Evolutionary conservation across 2,329 filamentous ascomycete species (phyloP).

Genomic region (Pseudofabraea citricarpa): DNA sequence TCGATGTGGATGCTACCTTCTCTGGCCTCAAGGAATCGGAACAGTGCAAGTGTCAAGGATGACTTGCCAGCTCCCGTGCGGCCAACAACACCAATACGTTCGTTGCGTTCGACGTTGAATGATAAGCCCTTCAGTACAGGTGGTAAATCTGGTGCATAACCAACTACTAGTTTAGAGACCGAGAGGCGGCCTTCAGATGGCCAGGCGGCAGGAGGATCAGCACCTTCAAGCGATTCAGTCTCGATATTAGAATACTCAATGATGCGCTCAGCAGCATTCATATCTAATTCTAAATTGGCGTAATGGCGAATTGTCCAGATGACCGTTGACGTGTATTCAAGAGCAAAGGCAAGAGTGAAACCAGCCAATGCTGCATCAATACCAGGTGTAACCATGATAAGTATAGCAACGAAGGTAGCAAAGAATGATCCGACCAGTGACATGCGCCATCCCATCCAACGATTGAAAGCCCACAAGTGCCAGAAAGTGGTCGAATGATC

Average conservation of each 20-base stretch:
- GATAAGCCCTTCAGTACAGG: conserved; percentile 65
- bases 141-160: conserved; percentile 66
- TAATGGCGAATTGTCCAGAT: conserved; percentile 65
- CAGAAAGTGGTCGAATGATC: conserved; percentile 60
- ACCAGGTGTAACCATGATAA: conserved; percentile 55
- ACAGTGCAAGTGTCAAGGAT: conserved; percentile 68
- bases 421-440: conserved; percentile 65
- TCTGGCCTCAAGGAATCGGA: conserved; percentile 69
- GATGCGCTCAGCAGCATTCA: conserved; percentile 74
- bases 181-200: conserved; percentile 69
- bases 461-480: conserved; percentile 68
- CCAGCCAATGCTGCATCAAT: conserved; percentile 70
- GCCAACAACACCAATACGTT: conserved; percentile 72
- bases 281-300: conserved; percentile 67
- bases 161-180: conserved; percentile 66
- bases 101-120: conserved; percentile 61
- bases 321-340: conserved; percentile 62
- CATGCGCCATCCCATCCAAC: conserved; percentile 75
- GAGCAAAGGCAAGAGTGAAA: conserved; percentile 69
- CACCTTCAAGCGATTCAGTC: conserved; percentile 61
- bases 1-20: conserved; percentile 66
- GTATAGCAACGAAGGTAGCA: conserved; percentile 56
- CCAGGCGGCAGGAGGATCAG: conserved; percentile 65
- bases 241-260: conserved; percentile 68
- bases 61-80: conserved; percentile 77